Conservation (phyloP, 2,329 filamentous ascomycete species). For the Epichloe brachyelytri region DNA sequence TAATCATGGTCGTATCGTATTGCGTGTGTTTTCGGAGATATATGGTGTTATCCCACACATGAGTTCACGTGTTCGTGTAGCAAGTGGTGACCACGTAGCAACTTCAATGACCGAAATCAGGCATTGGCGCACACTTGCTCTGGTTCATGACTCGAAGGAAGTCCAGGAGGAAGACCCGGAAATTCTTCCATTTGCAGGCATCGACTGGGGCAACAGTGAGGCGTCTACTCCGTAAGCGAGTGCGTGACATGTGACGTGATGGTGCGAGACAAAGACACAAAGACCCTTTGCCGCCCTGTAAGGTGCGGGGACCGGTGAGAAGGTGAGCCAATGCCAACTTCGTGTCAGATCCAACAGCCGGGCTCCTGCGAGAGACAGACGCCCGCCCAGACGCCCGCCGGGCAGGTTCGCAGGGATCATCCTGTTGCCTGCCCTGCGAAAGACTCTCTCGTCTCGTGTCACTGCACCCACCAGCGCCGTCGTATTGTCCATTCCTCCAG, state of each 20-base stretch:
- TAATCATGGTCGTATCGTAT: neutral
- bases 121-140: constrained; percentile 1
- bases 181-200: neutral
- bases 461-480: neutral
- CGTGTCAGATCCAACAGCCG: neutral
- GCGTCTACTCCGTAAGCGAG: neutral
- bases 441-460: neutral
- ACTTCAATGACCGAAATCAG: neutral
- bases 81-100: neutral
- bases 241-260: constrained; percentile 6
- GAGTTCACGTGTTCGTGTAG: neutral
- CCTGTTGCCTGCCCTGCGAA: neutral
- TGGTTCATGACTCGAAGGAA: neutral
- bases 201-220: constrained; percentile 1
- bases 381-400: neutral
- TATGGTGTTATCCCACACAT: neutral
- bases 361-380: neutral
- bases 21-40: neutral
- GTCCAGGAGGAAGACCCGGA: neutral
- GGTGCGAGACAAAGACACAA: constrained; percentile 4
- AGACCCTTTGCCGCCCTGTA: neutral
- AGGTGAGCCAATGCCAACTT: constrained; percentile 7
- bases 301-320: constrained; percentile 14
- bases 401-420: neutral
- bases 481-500: neutral